Base-by-base conservation (phyloP, 805 yeast species). In the Hanseniaspora singularis region DNA sequence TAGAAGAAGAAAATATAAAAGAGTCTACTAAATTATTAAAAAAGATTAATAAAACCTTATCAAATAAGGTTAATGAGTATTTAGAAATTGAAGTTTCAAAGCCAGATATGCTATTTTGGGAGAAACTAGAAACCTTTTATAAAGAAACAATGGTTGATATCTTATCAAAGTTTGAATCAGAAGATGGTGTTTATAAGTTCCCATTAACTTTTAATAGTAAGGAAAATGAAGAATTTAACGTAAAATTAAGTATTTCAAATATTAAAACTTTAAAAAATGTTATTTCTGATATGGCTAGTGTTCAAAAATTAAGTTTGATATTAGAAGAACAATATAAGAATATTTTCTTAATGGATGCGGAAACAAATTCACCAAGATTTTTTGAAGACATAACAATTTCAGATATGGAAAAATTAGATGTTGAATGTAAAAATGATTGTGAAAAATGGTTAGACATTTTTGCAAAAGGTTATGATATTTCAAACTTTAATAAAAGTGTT, bases 281-380 rank as follows among this genome's bases (percentile, higher is more conserved):
- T 22, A 68, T 81, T 38, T 79, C 72, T 53, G 81, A 80, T 48
- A 71, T 73, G 53, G 62, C 83, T 40, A 71, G 76, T 24, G 81
- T 76, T 50, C 95, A 83, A 45, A 75, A 72, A 18, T 73, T 83
- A 7, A 67, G 80, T 1, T 66, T 70, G 45, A 70, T 85, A 22
- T 63, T 89, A 57, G 77, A 84, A 57, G 94, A 84, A 50, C 67
- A 75, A 50, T 89, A 92, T 64, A 96, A 89, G 55, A 84, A 78
- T 49, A 67, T 64, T 36, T 89, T 92, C 66, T 71, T 89, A 54
- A 92, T 82, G 59, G 96, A 87, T 60, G 18, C 19, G 12, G 78
- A 73, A 30, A 72, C 79, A 51, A 94, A 88, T 2, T 63, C 85
- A 24, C 98, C 98, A 12, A 72, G 77, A 32, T 68, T 88, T 40